Percentiles rank a stretch among this genome's conserved stretches.
These are phyloP conservation scores for Rhynchospora pubera DNA, from an alignment of 176 grass and related monocot species.

Conservation along the genomic window DNA sequence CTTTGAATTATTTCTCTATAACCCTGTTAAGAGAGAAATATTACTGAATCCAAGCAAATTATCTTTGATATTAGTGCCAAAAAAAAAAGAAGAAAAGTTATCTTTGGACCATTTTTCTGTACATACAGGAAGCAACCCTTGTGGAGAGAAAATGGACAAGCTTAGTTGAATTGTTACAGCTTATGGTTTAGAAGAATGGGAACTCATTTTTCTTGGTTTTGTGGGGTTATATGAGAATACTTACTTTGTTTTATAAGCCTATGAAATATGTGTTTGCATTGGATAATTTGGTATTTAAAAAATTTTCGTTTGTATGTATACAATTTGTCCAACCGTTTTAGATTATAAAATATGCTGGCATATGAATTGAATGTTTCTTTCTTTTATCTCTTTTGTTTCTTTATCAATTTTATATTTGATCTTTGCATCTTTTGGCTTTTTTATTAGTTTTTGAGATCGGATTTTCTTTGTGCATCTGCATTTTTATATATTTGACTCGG, in stretches of 20 bases:
- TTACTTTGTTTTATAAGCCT: neutral
- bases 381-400: neutral
- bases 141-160: neutral
- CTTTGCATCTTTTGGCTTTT: neutral
- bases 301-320: neutral
- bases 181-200: neutral
- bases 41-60: neutral
- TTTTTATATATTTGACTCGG: neutral
- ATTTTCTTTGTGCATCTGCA: slow-evolving; percentile 2
- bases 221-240: neutral
- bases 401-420: slow-evolving; percentile 2
- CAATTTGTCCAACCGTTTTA: neutral
- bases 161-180: neutral
- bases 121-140: neutral
- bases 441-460: neutral
- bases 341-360: neutral
- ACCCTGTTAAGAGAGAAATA: neutral
- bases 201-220: neutral
- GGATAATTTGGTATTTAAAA: neutral
- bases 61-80: neutral
- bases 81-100: neutral
- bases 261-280: neutral
- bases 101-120: neutral
- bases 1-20: neutral
- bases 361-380: slow-evolving; percentile 3